Conservation (phyloP, 1,284 basidiomycete genomes). For the Salmacisia buchloeana region DNA sequence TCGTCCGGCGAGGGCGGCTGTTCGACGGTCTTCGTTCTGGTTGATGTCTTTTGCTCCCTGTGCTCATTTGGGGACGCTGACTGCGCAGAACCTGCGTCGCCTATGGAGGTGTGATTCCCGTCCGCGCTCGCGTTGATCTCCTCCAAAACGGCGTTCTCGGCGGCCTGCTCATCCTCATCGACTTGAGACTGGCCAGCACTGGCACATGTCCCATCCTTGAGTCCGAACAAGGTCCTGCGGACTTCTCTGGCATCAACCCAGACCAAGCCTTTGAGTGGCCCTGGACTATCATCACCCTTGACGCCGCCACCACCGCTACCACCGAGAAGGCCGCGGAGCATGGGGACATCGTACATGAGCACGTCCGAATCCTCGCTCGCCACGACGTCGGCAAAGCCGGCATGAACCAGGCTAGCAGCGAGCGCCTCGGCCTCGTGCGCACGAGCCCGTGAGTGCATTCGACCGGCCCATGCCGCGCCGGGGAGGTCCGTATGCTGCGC, state of each 20-base stretch:
- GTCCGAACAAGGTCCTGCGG: conserved; percentile 24
- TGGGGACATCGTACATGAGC: conserved; percentile 44
- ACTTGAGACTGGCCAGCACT: too few relatives aligned
- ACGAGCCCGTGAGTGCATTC: background rate
- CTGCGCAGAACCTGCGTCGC: background rate
- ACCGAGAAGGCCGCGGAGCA: conserved; percentile 42
- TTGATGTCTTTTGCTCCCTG: background rate
- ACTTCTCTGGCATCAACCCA: conserved; percentile 31
- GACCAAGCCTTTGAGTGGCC: conserved; percentile 26
- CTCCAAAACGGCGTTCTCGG: background rate
- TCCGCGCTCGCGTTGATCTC: background rate
- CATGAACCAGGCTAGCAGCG: conserved; percentile 40
- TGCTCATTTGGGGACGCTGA: background rate
- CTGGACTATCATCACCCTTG: background rate
- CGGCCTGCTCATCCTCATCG: background rate
- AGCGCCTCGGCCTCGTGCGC: conserved; percentile 50
- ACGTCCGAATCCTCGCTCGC: conserved; percentile 51
- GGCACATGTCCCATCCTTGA: too few relatives aligned
- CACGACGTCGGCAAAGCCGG: conserved; percentile 45
- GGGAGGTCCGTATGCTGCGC: too few relatives aligned
- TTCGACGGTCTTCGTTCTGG: background rate
- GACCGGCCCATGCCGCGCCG: background rate
- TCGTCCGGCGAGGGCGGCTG: conserved; percentile 1
- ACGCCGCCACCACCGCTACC: conserved; percentile 10
- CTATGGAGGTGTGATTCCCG: background rate